phyloP scores from a whole-genome alignment of 176 grass and related monocot genomes.

The Cenchrus purpureus region DNA sequence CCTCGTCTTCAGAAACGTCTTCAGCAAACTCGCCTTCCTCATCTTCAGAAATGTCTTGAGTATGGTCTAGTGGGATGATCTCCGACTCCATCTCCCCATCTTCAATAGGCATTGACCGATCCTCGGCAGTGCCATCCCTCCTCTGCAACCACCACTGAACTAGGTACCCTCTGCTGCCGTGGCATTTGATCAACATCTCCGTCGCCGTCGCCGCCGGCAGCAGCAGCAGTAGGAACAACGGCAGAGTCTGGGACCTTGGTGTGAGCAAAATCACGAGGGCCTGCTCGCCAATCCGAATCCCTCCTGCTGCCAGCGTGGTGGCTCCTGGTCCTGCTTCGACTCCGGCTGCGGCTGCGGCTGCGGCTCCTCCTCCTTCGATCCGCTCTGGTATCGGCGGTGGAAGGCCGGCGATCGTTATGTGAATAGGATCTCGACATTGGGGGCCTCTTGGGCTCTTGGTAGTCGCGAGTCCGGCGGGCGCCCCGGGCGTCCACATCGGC shows the following conservation, averaged over 20 bases:
- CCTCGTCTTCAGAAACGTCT: slow-evolving; percentile 12
- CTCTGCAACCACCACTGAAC: slow-evolving; percentile 41
- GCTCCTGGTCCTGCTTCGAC: slow-evolving; percentile 41
- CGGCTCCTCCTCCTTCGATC: slow-evolving; percentile 49
- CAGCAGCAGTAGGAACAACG: neutral
- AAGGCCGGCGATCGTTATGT: slow-evolving; percentile 44
- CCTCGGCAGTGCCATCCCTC: slow-evolving; percentile 24
- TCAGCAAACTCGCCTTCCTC: slow-evolving; percentile 24
- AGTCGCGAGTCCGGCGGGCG: slow-evolving; percentile 37
- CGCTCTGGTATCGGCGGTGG: slow-evolving; percentile 12
- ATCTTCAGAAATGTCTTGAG: slow-evolving; percentile 29
- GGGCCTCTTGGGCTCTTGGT: slow-evolving; percentile 41
- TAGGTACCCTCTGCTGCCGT: slow-evolving; percentile 5
- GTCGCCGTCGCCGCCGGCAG: neutral
- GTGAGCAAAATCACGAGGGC: slow-evolving; percentile 31
- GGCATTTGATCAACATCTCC: neutral
- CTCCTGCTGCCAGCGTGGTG: slow-evolving; percentile 7
- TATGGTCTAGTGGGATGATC: neutral
- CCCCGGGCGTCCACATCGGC: neutral
- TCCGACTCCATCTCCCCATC: slow-evolving; percentile 15
- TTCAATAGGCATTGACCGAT: neutral
- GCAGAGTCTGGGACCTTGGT: slow-evolving; percentile 14
- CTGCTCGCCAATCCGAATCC: slow-evolving; percentile 33
- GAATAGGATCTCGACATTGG: slow-evolving; percentile 49
- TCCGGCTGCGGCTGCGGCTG: slow-evolving; percentile 38